A percentile compares a stretch with the other conserved stretches of the same genome.
phyloP scores from a whole-genome alignment of 495 filamentous ascomycete species.

The Aspergillus bertholletiae region DNA sequence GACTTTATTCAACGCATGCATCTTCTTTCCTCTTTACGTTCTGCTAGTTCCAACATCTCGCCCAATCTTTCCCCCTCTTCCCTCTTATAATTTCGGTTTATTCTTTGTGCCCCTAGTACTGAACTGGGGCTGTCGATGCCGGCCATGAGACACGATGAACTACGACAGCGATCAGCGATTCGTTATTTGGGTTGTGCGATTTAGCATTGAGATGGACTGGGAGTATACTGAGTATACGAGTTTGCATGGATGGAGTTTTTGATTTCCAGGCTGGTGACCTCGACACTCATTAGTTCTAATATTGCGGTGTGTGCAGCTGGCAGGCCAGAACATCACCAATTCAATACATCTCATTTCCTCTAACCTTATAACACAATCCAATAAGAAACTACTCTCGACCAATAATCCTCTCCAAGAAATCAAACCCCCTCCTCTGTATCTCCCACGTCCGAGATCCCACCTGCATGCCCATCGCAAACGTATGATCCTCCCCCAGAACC shows the following conservation, averaged over 20 bases:
- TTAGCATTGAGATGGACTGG: background rate
- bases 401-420: conserved; percentile 32
- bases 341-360: background rate
- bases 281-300: background rate
- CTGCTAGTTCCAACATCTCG: background rate
- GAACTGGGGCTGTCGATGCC: background rate
- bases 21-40: background rate
- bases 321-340: background rate
- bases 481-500: conserved; percentile 33
- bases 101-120: background rate
- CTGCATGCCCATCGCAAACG: conserved; percentile 34
- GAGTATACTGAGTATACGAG: background rate
- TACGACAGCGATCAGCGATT: background rate
- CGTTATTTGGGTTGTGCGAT: background rate
- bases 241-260: conserved; percentile 1
- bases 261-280: background rate
- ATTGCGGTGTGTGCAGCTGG: background rate
- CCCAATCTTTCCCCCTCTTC: background rate
- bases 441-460: conserved; percentile 33
- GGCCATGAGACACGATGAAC: background rate
- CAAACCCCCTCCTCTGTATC: conserved; percentile 33
- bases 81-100: background rate
- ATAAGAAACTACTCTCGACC: background rate
- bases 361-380: background rate
- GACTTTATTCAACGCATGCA: background rate